A percentile compares a stretch with the other conserved stretches of the same genome.
Evolutionary conservation across 768 basidiomycete species (phyloP).

Genomic region (Leccinum broughii): DNA sequence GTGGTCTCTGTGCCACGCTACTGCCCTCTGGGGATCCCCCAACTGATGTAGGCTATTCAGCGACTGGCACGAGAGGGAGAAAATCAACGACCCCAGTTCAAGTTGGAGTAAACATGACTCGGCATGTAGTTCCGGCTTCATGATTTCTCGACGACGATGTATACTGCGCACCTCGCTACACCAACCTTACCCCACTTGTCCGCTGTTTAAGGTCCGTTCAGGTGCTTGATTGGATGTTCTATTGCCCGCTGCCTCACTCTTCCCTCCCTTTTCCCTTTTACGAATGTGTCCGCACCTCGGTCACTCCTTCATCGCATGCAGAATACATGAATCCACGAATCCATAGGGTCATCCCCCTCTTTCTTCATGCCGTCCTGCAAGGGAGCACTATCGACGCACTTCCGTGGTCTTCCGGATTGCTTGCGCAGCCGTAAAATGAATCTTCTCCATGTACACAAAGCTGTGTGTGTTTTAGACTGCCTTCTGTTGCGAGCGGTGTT

Average conservation of each 20-base stretch:
- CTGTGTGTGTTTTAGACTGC: conserved; percentile 16
- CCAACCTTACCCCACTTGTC: conserved; percentile 10
- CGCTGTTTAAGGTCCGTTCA: conserved; percentile 29
- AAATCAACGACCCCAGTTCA: neutral
- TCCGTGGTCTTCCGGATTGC: conserved; percentile 11
- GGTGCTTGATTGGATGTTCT: conserved; percentile 16
- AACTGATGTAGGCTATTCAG: conserved; percentile 16
- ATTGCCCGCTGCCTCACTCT: conserved; percentile 23
- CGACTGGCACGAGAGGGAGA: conserved; percentile 10
- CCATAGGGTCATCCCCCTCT: conserved; percentile 12
- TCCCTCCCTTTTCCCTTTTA: conserved; percentile 18
- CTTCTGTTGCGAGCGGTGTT: conserved; percentile 2
- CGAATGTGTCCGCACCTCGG: conserved; percentile 14
- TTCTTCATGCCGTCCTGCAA: conserved; percentile 8
- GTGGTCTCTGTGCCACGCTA: conserved; percentile 11
- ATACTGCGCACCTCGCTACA: conserved; percentile 12
- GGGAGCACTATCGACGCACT: conserved; percentile 4
- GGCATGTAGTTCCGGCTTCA: conserved; percentile 9
- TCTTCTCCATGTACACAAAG: conserved; percentile 17
- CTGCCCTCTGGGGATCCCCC: conserved; percentile 9
- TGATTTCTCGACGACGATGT: conserved; percentile 11
- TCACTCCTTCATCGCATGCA: conserved; percentile 11
- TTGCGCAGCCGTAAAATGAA: conserved; percentile 29
- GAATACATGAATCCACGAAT: neutral
- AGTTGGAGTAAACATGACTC: conserved; percentile 11